Evolutionary conservation across 805 yeast genomes (phyloP), one percentile per base, ranked within the genome.

Genomic region (Blastobotrys peoriensis): DNA sequence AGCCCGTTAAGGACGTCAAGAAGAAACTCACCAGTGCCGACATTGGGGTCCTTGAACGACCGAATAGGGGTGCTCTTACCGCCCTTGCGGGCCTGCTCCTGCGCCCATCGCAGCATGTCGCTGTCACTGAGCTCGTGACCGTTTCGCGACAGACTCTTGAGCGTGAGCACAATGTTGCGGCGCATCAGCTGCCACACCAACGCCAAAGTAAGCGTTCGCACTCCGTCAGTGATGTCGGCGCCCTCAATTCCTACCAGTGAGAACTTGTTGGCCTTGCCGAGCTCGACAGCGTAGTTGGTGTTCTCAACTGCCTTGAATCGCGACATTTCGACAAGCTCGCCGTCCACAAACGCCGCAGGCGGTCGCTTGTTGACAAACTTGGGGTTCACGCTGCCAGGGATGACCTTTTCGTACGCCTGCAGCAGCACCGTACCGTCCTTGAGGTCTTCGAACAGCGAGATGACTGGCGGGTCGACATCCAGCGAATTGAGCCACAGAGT

Each of bases 181-280:
- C 98, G 81, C 98, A 93, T 93, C 60, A 93, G 75, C 73, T 93
- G 98, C 98, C 98, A 93, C 33, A 91, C 97, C 44, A 93, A 75
- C 10, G 93, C 98, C 55, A 93, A 75, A 0, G 96, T 87, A 56
- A 93, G 74, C 41, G 91, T 74, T 61, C 84, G 86, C 62, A 82
- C 83, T 53, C 97, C 98, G 65, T 93, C 98, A 33, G 86, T 82
- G 54, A 93, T 91, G 67, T 93, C 98, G 2, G 96, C 86, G 43
- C 98, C 98, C 64, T 93, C 98, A 52, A 93, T 93, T 53, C 98
- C 98, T 41, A 93, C 98, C 46, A 93, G 74, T 1, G 98, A 91
- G 65, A 93, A 93, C 43, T 82, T 79, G 63, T 86, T 86, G 30
- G 87, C 85, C 66, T 89, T 89, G 56, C 98, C 98, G 41, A 94